Conservation (phyloP, 371 early-diverging fungal species). For the Smittium mucronatum region DNA sequence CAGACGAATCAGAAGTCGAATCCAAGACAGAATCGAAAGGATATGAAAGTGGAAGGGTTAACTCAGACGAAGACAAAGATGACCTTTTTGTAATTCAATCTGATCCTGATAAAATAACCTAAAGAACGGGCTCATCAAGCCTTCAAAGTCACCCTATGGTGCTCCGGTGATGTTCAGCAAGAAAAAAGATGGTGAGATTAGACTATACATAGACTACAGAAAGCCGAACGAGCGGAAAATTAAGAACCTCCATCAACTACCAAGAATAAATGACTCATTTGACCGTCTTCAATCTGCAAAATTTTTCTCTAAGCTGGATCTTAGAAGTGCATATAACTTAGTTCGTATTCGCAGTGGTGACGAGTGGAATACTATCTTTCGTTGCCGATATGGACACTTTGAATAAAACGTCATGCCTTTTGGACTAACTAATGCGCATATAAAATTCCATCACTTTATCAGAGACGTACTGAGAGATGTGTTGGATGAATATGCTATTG, state of each 20-base stretch:
- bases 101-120: not conserved
- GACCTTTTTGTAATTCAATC: not conserved
- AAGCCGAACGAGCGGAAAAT: not conserved
- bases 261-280: not conserved
- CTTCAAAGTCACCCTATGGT: not conserved
- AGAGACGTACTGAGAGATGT: constrained; percentile 24
- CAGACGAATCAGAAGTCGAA: not conserved
- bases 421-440: constrained; percentile 33
- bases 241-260: not conserved
- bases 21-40: too few relatives aligned
- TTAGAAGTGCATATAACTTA: not conserved
- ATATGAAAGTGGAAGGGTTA: not conserved
- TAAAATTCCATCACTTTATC: constrained; percentile 34
- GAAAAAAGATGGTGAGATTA: not conserved
- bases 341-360: not conserved
- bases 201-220: not conserved
- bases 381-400: constrained; percentile 29
- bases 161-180: not conserved
- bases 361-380: not conserved
- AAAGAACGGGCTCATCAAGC: not conserved
- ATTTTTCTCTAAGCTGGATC: not conserved
- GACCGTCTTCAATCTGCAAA: not conserved
- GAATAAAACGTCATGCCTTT: constrained; percentile 41
- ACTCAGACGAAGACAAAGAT: not conserved
- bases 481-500: constrained; percentile 28